These are phyloP conservation scores for Rosa chinensis DNA, from an alignment of 306 rosid genomes.

Conservation along the genomic window DNA sequence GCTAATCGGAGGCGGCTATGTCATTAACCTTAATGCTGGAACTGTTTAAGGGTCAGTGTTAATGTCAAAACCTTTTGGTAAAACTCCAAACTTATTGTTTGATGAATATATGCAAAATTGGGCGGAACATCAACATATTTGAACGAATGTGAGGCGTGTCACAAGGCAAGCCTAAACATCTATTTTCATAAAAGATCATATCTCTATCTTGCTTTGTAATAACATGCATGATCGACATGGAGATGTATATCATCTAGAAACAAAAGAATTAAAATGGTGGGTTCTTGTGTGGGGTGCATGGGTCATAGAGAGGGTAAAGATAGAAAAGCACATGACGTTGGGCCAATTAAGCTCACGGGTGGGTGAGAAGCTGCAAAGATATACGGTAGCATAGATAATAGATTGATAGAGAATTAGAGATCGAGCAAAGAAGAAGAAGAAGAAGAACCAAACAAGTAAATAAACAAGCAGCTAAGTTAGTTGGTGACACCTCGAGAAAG, in stretches of 20 bases:
- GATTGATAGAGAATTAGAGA: neutral
- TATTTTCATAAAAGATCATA: neutral
- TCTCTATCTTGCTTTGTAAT: neutral
- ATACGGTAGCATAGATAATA: neutral
- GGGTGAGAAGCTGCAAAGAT: constrained; percentile 1
- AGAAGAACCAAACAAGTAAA: neutral
- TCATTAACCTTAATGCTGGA: neutral
- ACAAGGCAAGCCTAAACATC: neutral
- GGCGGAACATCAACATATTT: neutral
- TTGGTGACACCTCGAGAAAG: constrained; percentile 36
- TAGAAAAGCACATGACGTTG: constrained; percentile 14
- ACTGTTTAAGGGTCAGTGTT: neutral
- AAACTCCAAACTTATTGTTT: neutral
- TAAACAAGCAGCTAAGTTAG: neutral
- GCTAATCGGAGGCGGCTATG: neutral
- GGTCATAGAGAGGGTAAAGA: constrained; percentile 8
- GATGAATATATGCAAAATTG: neutral
- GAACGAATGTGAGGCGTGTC: neutral
- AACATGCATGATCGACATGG: neutral
- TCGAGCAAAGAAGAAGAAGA: neutral
- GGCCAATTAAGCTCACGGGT: constrained; percentile 7
- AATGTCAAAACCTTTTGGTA: neutral
- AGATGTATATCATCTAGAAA: neutral
- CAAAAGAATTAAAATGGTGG: constrained; percentile 5
- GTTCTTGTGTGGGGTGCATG: neutral